Conservation (phyloP, 441 rosid species). For the Arabidopsis lyrata region DNA sequence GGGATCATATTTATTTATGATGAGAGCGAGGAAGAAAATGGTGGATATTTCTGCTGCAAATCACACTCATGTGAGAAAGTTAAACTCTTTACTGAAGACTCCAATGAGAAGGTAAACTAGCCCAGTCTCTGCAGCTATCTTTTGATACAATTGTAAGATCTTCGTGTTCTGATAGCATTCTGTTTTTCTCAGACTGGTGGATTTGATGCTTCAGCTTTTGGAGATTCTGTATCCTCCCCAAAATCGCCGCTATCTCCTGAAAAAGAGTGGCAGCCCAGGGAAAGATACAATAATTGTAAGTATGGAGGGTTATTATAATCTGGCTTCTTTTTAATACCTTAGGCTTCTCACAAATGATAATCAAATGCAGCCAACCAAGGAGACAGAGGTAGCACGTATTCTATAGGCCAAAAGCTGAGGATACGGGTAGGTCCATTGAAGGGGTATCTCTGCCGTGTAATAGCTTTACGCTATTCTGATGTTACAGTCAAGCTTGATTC, state of each 20-base stretch:
- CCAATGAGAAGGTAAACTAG: constrained; percentile 62
- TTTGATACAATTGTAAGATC: constrained; percentile 14
- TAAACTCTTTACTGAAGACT: constrained; percentile 55
- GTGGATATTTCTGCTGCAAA: constrained; percentile 84
- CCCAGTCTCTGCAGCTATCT: not conserved
- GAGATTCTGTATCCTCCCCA: constrained; percentile 74
- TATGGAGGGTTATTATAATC: constrained; percentile 28
- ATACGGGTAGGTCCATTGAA: constrained; percentile 91
- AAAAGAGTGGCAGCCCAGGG: constrained; percentile 77
- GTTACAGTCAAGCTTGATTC: constrained; percentile 95
- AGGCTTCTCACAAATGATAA: constrained; percentile 39
- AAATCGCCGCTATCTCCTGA: constrained; percentile 76
- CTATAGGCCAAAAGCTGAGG: constrained; percentile 91
- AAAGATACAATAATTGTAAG: constrained; percentile 68
- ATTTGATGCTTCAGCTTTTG: constrained; percentile 58
- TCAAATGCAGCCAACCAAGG: constrained; percentile 72
- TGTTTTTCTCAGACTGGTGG: constrained; percentile 62
- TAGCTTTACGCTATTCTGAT: constrained; percentile 78
- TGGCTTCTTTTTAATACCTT: constrained; percentile 10
- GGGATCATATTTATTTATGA: constrained; percentile 74
- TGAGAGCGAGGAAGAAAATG: constrained; percentile 77
- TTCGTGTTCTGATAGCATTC: constrained; percentile 31
- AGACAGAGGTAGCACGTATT: constrained; percentile 70
- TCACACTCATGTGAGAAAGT: constrained; percentile 82
- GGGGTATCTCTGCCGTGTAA: constrained; percentile 91